These are phyloP conservation scores for Phialophora tarda DNA, from an alignment of 2,329 filamentous ascomycete species.

Conservation along the genomic window DNA sequence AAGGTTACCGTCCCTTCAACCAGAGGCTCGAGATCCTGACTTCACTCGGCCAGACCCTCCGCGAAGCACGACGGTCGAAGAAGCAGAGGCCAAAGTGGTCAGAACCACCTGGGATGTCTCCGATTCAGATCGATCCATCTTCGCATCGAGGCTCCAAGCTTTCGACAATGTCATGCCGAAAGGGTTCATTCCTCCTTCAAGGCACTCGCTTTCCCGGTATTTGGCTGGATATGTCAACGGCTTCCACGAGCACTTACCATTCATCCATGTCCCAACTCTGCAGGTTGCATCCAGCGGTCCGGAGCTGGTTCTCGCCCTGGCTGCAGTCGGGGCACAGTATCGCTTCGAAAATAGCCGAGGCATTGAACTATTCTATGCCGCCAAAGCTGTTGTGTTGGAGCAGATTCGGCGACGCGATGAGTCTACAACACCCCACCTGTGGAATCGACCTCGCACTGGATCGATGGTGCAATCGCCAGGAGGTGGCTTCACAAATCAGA, in stretches of 20 bases:
- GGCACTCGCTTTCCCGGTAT: slow-evolving; percentile 56
- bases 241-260: slow-evolving; percentile 58
- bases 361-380: slow-evolving; percentile 63
- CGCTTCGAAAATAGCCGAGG: slow-evolving; percentile 57
- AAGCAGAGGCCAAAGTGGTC: slow-evolving; percentile 44
- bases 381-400: slow-evolving; percentile 60
- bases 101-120: slow-evolving; percentile 55
- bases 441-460: slow-evolving; percentile 49
- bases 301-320: slow-evolving; percentile 58
- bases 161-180: slow-evolving; percentile 55
- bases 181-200: slow-evolving; percentile 56
- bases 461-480: slow-evolving; percentile 48
- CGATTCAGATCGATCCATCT: slow-evolving; percentile 53
- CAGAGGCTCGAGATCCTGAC: slow-evolving; percentile 53
- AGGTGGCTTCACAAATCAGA: slow-evolving; percentile 51
- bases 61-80: slow-evolving; percentile 48
- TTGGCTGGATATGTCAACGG: slow-evolving; percentile 60
- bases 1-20: slow-evolving; percentile 54
- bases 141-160: slow-evolving; percentile 52
- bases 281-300: slow-evolving; percentile 53
- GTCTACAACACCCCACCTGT: slow-evolving; percentile 50
- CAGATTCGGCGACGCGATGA: slow-evolving; percentile 58
- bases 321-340: slow-evolving; percentile 57
- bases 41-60: slow-evolving; percentile 43
- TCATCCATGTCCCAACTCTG: slow-evolving; percentile 58